phyloP scores from a whole-genome alignment of 805 yeast genomes.

The Blastobotrys terrestris region DNA sequence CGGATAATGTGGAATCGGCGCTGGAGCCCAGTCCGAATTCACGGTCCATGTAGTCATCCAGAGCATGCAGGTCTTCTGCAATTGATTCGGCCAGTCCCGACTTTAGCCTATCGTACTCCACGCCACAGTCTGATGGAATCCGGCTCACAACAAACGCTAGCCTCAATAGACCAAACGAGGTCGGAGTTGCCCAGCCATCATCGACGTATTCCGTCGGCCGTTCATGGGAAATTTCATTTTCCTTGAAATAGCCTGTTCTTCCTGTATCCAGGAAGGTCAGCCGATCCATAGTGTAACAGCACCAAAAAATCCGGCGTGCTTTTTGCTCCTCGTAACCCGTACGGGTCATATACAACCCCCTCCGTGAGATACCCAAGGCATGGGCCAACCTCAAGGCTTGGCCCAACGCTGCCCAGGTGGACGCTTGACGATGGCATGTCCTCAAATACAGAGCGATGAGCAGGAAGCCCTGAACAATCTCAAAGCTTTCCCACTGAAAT shows the following conservation, averaged over 20 bases:
- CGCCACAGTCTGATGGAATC: slow-evolving; percentile 13
- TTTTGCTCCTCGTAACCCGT: slow-evolving; percentile 37
- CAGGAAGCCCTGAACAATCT: slow-evolving; percentile 47
- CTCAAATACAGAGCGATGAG: slow-evolving; percentile 40
- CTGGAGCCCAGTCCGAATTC: slow-evolving; percentile 25
- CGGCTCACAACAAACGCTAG: slow-evolving; percentile 14
- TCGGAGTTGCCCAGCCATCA: slow-evolving; percentile 45
- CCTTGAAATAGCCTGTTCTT: slow-evolving; percentile 34
- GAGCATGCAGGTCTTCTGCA: slow-evolving; percentile 12
- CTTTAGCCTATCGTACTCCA: slow-evolving; percentile 8
- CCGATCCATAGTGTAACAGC: slow-evolving; percentile 49
- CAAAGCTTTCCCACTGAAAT: slow-evolving; percentile 49
- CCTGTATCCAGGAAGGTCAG: slow-evolving; percentile 50
- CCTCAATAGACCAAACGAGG: slow-evolving; percentile 20
- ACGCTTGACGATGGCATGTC: slow-evolving; percentile 39
- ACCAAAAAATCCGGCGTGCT: slow-evolving; percentile 49
- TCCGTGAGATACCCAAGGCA: slow-evolving; percentile 40
- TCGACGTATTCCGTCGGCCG: slow-evolving; percentile 21
- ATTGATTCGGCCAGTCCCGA: slow-evolving; percentile 9
- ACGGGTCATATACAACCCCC: slow-evolving; percentile 13
- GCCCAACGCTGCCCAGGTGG: slow-evolving; percentile 38
- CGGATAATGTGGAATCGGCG: neutral
- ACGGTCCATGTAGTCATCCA: slow-evolving; percentile 17
- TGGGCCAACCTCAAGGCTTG: slow-evolving; percentile 39
- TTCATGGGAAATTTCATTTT: slow-evolving; percentile 33